Evolutionary conservation across 768 basidiomycete genomes (phyloP).

Genomic region (Xerocomellus chrysenteron): DNA sequence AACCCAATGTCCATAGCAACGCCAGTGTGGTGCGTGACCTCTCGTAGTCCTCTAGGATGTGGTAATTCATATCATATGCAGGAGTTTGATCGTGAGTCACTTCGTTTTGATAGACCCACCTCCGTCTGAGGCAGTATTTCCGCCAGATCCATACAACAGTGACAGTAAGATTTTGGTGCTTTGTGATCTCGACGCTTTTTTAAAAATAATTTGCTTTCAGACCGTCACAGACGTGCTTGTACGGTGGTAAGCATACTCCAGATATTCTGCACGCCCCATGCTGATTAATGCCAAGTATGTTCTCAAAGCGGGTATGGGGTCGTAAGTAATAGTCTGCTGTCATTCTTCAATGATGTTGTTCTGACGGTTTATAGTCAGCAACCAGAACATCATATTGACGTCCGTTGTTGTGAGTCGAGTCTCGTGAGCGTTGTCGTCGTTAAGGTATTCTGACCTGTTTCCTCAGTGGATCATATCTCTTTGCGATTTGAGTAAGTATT

Average conservation of each 20-base stretch:
- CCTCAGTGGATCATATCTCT: constrained; percentile 39
- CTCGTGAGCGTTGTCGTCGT: not conserved
- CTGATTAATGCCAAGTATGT: constrained; percentile 37
- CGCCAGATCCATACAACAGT: constrained; percentile 51
- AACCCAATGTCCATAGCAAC: constrained; percentile 42
- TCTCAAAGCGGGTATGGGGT: constrained; percentile 48
- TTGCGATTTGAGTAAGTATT: constrained; percentile 46
- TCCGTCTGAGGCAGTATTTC: not conserved
- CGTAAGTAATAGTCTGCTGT: constrained; percentile 35
- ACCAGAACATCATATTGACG: constrained; percentile 42
- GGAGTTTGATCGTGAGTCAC: constrained; percentile 51
- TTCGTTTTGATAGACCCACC: not conserved
- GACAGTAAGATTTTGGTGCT: constrained; percentile 41
- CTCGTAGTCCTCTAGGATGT: too few relatives aligned
- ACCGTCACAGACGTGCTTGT: constrained; percentile 50
- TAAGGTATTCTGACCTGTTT: constrained; percentile 3
- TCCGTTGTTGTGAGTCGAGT: constrained; percentile 44
- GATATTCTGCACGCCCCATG: not conserved
- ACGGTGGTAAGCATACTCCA: constrained; percentile 31
- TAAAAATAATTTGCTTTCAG: constrained; percentile 28
- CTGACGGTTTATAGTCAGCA: constrained; percentile 41
- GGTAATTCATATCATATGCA: constrained; percentile 14
- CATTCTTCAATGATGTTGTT: not conserved
- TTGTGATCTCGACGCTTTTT: not conserved
- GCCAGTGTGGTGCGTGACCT: constrained; percentile 46